These are phyloP conservation scores for Coelastrella sp. DNA, from an alignment of 139 green algal genomes.

Conservation along the genomic window DNA sequence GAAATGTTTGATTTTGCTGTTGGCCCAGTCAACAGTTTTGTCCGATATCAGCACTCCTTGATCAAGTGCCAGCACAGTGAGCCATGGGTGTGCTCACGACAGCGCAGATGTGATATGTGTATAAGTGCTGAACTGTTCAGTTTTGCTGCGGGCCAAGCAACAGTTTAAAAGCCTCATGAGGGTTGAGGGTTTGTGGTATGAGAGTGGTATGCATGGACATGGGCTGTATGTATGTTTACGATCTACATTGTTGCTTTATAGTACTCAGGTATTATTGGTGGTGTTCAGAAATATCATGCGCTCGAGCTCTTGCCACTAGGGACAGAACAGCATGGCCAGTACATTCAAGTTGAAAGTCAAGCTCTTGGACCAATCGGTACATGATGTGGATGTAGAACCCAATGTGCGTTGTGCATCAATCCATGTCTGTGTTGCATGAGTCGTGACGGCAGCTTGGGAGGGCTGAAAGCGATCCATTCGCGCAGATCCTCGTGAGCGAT, in stretches of 20 bases:
- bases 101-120: neutral
- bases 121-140: neutral
- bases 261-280: neutral
- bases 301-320: neutral
- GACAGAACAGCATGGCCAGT: neutral
- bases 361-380: slow-evolving; percentile 36
- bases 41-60: neutral
- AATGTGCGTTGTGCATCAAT: neutral
- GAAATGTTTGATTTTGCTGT: neutral
- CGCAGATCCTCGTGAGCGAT: slow-evolving; percentile 22
- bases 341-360: slow-evolving; percentile 27
- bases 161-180: too few relatives aligned
- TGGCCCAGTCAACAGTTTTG: neutral
- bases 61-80: neutral
- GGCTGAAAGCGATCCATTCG: neutral
- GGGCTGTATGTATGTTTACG: too few relatives aligned
- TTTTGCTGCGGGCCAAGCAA: neutral
- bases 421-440: neutral
- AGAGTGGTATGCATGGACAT: too few relatives aligned
- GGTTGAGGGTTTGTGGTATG: too few relatives aligned
- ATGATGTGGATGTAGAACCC: slow-evolving; percentile 4
- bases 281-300: neutral
- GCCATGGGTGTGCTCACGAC: neutral
- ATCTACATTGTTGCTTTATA: neutral
- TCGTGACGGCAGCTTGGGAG: neutral